Evolutionary conservation across 139 green algal species (phyloP).

Genomic region (Asterochloris erici): DNA sequence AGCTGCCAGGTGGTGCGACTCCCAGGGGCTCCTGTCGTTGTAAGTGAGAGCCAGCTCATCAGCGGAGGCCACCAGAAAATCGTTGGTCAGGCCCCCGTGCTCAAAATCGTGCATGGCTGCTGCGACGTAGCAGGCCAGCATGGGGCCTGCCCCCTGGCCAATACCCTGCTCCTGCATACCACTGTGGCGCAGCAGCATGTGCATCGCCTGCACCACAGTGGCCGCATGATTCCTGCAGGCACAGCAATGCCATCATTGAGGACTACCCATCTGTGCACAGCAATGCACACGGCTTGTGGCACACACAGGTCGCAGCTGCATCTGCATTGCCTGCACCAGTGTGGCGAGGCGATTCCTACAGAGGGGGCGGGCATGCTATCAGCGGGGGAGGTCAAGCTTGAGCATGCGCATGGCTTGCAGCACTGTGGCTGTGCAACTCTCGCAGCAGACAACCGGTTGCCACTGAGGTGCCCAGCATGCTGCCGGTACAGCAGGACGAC

Average conservation of each 20-base stretch:
- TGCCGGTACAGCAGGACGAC: no score
- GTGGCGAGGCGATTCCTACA: no score
- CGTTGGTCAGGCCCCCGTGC: slow-evolving; percentile 45
- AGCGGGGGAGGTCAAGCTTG: no score
- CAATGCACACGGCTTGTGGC: no score
- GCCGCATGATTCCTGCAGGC: slow-evolving; percentile 2
- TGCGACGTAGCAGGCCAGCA: not conserved
- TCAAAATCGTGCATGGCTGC: slow-evolving; percentile 25
- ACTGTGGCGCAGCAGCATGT: slow-evolving; percentile 1
- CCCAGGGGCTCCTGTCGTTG: slow-evolving; percentile 46
- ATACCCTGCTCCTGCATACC: not conserved
- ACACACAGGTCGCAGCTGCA: no score
- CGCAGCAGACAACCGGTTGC: no score
- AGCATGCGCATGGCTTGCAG: no score
- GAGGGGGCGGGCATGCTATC: no score
- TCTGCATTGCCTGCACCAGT: no score
- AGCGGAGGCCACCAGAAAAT: slow-evolving; percentile 37
- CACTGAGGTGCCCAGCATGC: no score
- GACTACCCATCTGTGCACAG: no score
- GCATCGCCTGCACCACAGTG: not conserved
- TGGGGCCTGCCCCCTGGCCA: not conserved
- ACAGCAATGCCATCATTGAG: not conserved
- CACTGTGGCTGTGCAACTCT: no score
- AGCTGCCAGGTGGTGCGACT: slow-evolving; percentile 40
- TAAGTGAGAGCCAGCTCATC: slow-evolving; percentile 45